phyloP scores from a whole-genome alignment of 768 basidiomycete genomes.

The Termitomyces sp. region DNA sequence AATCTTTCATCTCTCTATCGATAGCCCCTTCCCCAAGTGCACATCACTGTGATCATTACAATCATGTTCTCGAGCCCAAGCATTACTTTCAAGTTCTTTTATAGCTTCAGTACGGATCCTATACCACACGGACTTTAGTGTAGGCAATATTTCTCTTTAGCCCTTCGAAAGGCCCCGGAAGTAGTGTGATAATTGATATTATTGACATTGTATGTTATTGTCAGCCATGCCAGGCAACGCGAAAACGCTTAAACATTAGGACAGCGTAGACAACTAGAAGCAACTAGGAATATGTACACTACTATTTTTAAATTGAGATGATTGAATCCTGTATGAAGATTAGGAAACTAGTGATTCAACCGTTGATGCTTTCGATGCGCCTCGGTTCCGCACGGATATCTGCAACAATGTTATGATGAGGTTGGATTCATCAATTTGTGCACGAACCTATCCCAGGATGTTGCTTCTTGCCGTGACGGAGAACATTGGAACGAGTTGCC shows the following conservation, averaged over 20 bases:
- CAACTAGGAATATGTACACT: neutral
- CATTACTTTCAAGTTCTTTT: neutral
- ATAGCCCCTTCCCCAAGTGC: neutral
- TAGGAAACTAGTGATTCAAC: neutral
- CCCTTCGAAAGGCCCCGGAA: neutral
- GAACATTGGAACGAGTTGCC: slow-evolving; percentile 9
- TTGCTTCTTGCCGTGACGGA: slow-evolving; percentile 5
- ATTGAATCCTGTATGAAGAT: neutral
- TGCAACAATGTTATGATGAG: neutral
- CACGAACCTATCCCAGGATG: slow-evolving; percentile 6
- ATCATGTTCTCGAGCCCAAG: too few species aligned
- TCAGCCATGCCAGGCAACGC: neutral
- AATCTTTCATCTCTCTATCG: neutral
- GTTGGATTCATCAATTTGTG: neutral
- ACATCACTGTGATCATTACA: too few species aligned
- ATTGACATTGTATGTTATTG: neutral
- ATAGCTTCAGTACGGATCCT: too few species aligned
- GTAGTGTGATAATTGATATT: neutral
- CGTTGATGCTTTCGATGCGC: too few species aligned
- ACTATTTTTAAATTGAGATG: neutral
- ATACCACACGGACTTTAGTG: neutral
- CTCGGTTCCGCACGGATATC: neutral
- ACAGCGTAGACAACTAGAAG: neutral
- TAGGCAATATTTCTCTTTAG: too few species aligned
- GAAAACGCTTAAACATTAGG: neutral